Evolutionary conservation across 768 basidiomycete genomes (phyloP).

Genomic region (Leccinum subtestaceum): DNA sequence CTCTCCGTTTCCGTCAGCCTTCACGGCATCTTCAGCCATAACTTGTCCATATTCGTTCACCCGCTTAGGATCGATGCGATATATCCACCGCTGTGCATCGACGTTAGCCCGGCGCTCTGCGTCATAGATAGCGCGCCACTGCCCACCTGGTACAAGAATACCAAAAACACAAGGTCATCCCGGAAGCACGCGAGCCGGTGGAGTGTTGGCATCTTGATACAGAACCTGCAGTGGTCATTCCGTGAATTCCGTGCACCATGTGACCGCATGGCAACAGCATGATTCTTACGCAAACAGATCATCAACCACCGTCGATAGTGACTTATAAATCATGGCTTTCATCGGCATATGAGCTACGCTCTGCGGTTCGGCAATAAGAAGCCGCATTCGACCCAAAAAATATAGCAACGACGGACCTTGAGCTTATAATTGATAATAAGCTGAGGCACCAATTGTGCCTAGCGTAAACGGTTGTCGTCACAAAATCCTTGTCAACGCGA

Average conservation of each 20-base stretch:
- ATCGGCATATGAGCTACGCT: slow-evolving; percentile 98
- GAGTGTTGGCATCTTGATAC: slow-evolving; percentile 95
- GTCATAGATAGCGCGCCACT: slow-evolving; percentile 8
- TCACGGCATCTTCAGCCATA: slow-evolving; percentile 46
- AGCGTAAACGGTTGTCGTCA: slow-evolving; percentile 18
- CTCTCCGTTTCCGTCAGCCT: slow-evolving; percentile 41
- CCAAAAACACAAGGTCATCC: slow-evolving; percentile 87
- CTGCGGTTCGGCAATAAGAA: slow-evolving; percentile 37
- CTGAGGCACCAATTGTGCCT: slow-evolving; percentile 86
- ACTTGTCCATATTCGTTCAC: slow-evolving; percentile 97
- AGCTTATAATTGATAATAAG: slow-evolving; percentile 97
- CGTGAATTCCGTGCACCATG: slow-evolving; percentile 17
- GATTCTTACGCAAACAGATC: slow-evolving; percentile 81
- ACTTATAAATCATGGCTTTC: slow-evolving; percentile 97
- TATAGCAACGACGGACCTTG: slow-evolving; percentile 52
- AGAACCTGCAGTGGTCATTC: slow-evolving; percentile 55
- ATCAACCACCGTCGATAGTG: slow-evolving; percentile 85
- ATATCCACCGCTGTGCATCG: slow-evolving; percentile 82
- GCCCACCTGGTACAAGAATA: slow-evolving; percentile 88
- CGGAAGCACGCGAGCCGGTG: slow-evolving; percentile 90
- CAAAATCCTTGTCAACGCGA: slow-evolving; percentile 3
- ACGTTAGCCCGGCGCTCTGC: slow-evolving; percentile 9
- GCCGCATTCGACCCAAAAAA: background rate
- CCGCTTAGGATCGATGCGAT: slow-evolving; percentile 91
- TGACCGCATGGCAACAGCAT: slow-evolving; percentile 13